Conservation (phyloP, 2,329 filamentous ascomycete genomes). For the Biscogniauxia mediterranea region DNA sequence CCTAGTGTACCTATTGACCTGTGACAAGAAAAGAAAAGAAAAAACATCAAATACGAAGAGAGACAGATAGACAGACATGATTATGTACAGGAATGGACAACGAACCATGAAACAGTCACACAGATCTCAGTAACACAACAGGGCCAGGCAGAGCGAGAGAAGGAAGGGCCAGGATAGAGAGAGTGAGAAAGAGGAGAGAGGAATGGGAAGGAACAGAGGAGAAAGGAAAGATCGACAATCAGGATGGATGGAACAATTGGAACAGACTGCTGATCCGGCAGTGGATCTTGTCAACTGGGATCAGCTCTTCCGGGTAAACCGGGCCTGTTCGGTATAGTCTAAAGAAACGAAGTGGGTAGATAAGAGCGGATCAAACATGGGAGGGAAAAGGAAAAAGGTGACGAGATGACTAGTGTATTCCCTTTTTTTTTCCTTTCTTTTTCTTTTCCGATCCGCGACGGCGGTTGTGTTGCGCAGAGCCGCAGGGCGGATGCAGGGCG, state of each 20-base stretch:
- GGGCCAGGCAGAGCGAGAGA: too few relatives aligned
- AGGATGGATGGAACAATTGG: neutral
- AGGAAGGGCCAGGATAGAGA: neutral
- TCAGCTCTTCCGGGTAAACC: neutral
- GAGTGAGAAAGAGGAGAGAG: neutral
- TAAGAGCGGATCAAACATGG: neutral
- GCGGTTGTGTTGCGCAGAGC: neutral
- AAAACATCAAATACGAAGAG: too few relatives aligned
- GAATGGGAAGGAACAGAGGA: neutral
- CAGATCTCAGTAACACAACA: too few relatives aligned
- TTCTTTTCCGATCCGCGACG: neutral
- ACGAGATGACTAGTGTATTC: neutral
- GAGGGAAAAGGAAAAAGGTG: neutral
- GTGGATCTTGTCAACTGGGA: slow-evolving; percentile 1
- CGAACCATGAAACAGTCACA: too few relatives aligned
- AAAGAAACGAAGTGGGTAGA: neutral
- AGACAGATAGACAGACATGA: too few relatives aligned
- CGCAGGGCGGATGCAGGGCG: neutral
- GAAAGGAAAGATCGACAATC: neutral
- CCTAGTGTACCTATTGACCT: too few relatives aligned
- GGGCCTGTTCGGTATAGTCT: neutral
- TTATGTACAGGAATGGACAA: too few relatives aligned
- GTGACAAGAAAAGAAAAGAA: too few relatives aligned
- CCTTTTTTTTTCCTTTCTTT: neutral
- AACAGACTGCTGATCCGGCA: neutral